phyloP scores from a whole-genome alignment of 371 early-diverging fungal species.

The Apophysomyces variabilis region DNA sequence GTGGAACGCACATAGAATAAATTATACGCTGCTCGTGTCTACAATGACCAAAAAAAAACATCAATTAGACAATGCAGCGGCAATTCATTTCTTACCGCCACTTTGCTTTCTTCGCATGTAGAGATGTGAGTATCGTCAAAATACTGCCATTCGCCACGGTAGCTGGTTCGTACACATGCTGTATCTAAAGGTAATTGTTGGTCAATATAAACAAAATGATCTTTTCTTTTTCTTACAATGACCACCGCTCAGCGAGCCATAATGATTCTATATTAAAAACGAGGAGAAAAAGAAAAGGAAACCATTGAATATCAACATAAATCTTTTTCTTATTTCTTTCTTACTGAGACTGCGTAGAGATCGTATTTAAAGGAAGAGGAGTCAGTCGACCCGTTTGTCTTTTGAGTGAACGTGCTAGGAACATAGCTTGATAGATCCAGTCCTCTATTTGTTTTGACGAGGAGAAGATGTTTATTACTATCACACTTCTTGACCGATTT shows the following conservation, averaged over 20 bases:
- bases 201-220: not conserved
- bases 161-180: slow-evolving; percentile 82
- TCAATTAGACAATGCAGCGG: not conserved
- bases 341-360: slow-evolving; percentile 92
- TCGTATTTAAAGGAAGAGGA: slow-evolving; percentile 64
- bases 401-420: not conserved
- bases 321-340: slow-evolving; percentile 11
- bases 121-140: slow-evolving; percentile 93
- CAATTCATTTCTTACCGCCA: slow-evolving; percentile 53
- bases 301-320: no score
- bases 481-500: no score
- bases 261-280: slow-evolving; percentile 73
- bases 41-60: no score
- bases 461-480: not conserved
- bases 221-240: slow-evolving; percentile 64
- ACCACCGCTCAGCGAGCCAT: slow-evolving; percentile 89
- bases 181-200: slow-evolving; percentile 60
- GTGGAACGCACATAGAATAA: slow-evolving; percentile 32
- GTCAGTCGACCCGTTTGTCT: slow-evolving; percentile 51
- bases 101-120: slow-evolving; percentile 64
- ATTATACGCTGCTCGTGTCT: slow-evolving; percentile 37
- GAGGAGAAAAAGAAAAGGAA: not conserved
- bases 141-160: slow-evolving; percentile 85
- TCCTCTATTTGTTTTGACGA: slow-evolving; percentile 13
- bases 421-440: slow-evolving; percentile 24